Conservation (phyloP, 495 filamentous ascomycete genomes). For the Neohortaea acidophila region DNA sequence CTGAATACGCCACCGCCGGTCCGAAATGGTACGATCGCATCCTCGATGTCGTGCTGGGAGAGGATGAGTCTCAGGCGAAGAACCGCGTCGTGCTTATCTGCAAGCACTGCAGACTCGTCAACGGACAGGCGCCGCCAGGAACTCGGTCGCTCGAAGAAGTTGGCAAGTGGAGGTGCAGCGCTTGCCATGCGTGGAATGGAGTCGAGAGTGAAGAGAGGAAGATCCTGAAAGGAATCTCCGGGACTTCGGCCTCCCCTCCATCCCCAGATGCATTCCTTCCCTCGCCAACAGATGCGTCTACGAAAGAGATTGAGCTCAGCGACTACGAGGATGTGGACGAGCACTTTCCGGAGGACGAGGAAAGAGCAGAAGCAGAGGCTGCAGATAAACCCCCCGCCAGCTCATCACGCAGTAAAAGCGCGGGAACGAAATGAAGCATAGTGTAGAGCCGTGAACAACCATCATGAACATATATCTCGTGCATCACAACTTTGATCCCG, state of each 20-base stretch:
- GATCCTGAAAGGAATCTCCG: constrained; percentile 23
- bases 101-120: constrained; percentile 66
- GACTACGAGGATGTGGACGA: constrained; percentile 8
- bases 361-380: no score
- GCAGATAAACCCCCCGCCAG: constrained; percentile 1
- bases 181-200: constrained; percentile 74
- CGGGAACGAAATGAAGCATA: constrained; percentile 12
- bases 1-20: constrained; percentile 32
- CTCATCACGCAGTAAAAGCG: constrained; percentile 12
- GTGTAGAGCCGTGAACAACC: no score
- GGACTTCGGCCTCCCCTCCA: not conserved
- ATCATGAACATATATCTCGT: not conserved
- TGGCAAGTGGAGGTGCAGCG: constrained; percentile 76
- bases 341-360: not conserved
- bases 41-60: constrained; percentile 78
- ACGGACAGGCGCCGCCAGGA: constrained; percentile 89
- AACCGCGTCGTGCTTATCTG: constrained; percentile 88
- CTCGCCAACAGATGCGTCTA: not conserved
- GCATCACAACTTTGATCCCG: constrained; percentile 20
- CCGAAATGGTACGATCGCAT: constrained; percentile 88
- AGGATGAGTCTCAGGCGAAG: constrained; percentile 85
- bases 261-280: constrained; percentile 6
- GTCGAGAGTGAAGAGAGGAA: constrained; percentile 57
- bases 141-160: constrained; percentile 61
- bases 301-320: constrained; percentile 1